Evolutionary conservation across 768 basidiomycete species (phyloP).

Genomic region (Lactifluus hygrophoroides): DNA sequence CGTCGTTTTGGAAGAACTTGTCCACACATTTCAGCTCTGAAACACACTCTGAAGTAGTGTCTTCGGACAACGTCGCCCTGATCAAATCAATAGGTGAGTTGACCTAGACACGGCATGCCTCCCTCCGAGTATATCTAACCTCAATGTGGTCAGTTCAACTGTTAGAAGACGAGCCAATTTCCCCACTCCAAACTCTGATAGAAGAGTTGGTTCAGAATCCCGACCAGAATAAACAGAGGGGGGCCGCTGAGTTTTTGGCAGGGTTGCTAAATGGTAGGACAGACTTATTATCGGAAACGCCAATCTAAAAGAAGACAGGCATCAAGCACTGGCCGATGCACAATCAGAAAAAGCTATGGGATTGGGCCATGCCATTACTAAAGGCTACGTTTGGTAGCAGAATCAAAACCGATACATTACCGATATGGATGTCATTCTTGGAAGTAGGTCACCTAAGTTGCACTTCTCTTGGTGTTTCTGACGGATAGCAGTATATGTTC

Average conservation of each 20-base stretch:
- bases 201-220: slow-evolving; percentile 58
- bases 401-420: slow-evolving; percentile 74
- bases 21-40: slow-evolving; percentile 70
- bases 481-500: slow-evolving; percentile 52
- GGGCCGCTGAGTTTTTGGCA: slow-evolving; percentile 76
- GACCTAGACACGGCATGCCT: neutral
- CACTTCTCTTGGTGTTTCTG: neutral
- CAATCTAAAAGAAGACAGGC: slow-evolving; percentile 33
- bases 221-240: slow-evolving; percentile 81
- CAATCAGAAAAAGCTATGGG: slow-evolving; percentile 65
- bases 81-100: slow-evolving; percentile 68
- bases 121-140: neutral
- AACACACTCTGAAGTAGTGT: slow-evolving; percentile 54
- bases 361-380: slow-evolving; percentile 69
- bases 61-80: slow-evolving; percentile 61
- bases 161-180: slow-evolving; percentile 64
- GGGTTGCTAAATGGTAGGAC: slow-evolving; percentile 53
- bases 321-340: slow-evolving; percentile 79
- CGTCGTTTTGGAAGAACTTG: slow-evolving; percentile 60
- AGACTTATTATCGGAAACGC: neutral
- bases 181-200: slow-evolving; percentile 49
- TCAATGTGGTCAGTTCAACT: slow-evolving; percentile 53
- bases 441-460: slow-evolving; percentile 38
- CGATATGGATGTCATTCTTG: slow-evolving; percentile 71
- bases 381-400: slow-evolving; percentile 56